phyloP scores from a whole-genome alignment of 2,329 filamentous ascomycete genomes.

The Penicillium glabrum region DNA sequence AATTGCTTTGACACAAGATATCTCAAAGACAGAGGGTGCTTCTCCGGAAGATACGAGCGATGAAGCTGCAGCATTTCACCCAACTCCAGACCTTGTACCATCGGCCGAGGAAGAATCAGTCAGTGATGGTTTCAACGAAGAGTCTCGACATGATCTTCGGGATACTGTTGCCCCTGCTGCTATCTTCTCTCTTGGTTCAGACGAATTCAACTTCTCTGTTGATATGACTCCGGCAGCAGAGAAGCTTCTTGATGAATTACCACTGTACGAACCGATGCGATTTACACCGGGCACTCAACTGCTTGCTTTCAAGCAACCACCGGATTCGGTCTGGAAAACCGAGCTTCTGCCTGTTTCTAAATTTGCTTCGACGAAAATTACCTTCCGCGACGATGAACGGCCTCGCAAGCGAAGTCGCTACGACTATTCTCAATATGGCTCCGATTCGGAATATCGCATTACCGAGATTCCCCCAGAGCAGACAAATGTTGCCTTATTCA shows the following conservation, averaged over 20 bases:
- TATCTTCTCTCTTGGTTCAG: slow-evolving; percentile 78
- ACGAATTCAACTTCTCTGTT: slow-evolving; percentile 78
- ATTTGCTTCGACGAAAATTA: slow-evolving; percentile 78
- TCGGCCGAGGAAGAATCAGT: slow-evolving; percentile 62
- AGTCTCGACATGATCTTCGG: slow-evolving; percentile 44
- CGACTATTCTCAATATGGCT: slow-evolving; percentile 72
- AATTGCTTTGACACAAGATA: slow-evolving; percentile 25
- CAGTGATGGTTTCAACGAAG: slow-evolving; percentile 48
- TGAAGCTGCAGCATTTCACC: slow-evolving; percentile 41
- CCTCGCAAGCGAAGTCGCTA: slow-evolving; percentile 79
- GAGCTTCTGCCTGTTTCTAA: slow-evolving; percentile 83
- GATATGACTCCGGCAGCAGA: slow-evolving; percentile 73
- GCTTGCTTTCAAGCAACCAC: slow-evolving; percentile 59
- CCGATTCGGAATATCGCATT: slow-evolving; percentile 56
- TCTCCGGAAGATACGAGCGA: slow-evolving; percentile 38
- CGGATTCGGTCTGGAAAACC: slow-evolving; percentile 71
- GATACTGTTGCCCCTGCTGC: slow-evolving; percentile 64
- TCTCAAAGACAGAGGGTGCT: slow-evolving; percentile 26
- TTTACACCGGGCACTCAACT: slow-evolving; percentile 60
- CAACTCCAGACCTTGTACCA: slow-evolving; percentile 67
- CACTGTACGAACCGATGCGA: slow-evolving; percentile 67
- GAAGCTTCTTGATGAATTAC: slow-evolving; percentile 75
- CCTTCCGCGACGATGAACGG: slow-evolving; percentile 64
- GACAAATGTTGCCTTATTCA: slow-evolving; percentile 80
- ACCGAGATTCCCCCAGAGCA: slow-evolving; percentile 65